These are phyloP conservation scores for Ophiocordyceps camponoti-leonardi DNA, from an alignment of 2,329 filamentous ascomycete genomes.

Conservation along the genomic window DNA sequence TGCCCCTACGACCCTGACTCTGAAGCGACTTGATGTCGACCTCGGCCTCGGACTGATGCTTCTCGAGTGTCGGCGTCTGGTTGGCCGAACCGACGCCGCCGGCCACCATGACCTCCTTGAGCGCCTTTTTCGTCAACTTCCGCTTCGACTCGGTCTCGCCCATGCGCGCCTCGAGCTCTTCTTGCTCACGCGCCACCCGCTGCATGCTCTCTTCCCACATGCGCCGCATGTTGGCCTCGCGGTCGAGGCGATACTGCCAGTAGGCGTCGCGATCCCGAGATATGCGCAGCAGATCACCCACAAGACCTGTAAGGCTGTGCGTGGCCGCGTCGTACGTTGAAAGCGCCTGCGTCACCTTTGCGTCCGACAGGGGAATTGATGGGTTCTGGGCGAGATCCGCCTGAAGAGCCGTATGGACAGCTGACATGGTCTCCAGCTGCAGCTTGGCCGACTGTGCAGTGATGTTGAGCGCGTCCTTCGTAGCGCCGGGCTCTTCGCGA, in stretches of 20 bases:
- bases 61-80: slow-evolving; percentile 12
- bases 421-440: slow-evolving; percentile 77
- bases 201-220: slow-evolving; percentile 99
- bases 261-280: slow-evolving; percentile 87
- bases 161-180: slow-evolving; percentile 72
- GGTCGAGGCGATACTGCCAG: slow-evolving; percentile 89
- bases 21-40: slow-evolving; percentile 19
- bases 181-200: slow-evolving; percentile 84
- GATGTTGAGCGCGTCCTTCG: slow-evolving; percentile 90
- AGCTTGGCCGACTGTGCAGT: slow-evolving; percentile 88
- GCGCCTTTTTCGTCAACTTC: slow-evolving; percentile 71
- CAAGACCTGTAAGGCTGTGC: slow-evolving; percentile 65
- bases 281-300: slow-evolving; percentile 79
- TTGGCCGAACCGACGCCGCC: slow-evolving; percentile 20
- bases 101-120: slow-evolving; percentile 66
- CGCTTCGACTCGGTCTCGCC: slow-evolving; percentile 83
- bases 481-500: slow-evolving; percentile 53
- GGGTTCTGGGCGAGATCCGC: slow-evolving; percentile 51
- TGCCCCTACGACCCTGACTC: slow-evolving; percentile 37
- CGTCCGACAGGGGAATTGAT: slow-evolving; percentile 54
- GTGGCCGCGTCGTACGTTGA: slow-evolving; percentile 80
- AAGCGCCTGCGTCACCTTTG: slow-evolving; percentile 59
- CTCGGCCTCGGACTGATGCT: slow-evolving; percentile 14
- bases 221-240: slow-evolving; percentile 76
- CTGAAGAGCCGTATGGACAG: slow-evolving; percentile 70